phyloP scores from a whole-genome alignment of 2,329 filamentous ascomycete species.

The Oidium heveae region DNA sequence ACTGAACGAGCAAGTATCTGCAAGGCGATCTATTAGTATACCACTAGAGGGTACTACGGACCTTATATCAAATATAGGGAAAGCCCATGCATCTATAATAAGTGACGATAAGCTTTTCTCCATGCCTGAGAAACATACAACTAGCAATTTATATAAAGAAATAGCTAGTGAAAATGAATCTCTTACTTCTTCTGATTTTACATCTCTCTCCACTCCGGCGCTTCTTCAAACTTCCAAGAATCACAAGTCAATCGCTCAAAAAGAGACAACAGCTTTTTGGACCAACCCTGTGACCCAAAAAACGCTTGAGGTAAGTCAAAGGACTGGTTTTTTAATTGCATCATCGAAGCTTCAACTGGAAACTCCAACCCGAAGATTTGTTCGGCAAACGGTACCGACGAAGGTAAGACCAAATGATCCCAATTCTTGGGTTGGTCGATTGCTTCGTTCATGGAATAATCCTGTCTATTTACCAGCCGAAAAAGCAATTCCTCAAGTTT shows the following conservation, averaged over 20 bases:
- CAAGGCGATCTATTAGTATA: background rate
- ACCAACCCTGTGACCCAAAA: constrained; percentile 32
- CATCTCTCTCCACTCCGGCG: too few species aligned
- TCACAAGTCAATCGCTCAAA: constrained; percentile 4
- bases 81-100: background rate
- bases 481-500: constrained; percentile 19
- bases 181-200: too few species aligned
- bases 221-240: too few species aligned
- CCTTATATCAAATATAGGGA: background rate
- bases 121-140: too few species aligned
- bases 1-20: background rate
- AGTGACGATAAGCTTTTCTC: too few species aligned
- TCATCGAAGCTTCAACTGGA: background rate
- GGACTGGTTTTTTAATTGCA: constrained; percentile 24
- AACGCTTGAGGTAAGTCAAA: constrained; percentile 23
- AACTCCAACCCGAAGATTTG: background rate
- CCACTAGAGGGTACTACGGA: background rate
- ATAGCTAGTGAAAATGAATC: too few species aligned
- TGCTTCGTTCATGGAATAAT: constrained; percentile 47
- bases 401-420: constrained; percentile 4
- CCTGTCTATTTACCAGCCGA: constrained; percentile 39
- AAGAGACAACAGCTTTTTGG: constrained; percentile 25
- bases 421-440: constrained; percentile 29
- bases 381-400: constrained; percentile 4
- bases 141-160: too few species aligned